Evolutionary conservation across 164 flowering plant genomes (phyloP).

Genomic region (Protea cynaroides): DNA sequence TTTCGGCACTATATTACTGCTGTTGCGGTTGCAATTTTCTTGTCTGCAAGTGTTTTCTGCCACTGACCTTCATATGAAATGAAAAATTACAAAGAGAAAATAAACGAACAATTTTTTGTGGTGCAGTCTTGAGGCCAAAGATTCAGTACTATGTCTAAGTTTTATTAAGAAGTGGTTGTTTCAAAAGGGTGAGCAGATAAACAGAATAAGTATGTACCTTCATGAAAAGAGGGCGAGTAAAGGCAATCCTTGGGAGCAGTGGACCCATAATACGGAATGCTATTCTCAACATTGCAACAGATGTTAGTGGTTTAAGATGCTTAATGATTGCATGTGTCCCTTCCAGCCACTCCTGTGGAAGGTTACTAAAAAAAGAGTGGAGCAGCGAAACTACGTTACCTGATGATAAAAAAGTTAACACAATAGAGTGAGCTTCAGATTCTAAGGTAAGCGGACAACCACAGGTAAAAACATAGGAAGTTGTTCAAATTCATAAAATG

Average conservation of each 20-base stretch:
- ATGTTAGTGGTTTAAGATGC: conserved; percentile 79
- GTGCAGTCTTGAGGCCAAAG: neutral
- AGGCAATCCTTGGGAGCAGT: conserved; percentile 84
- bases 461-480: neutral
- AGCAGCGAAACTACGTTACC: conserved; percentile 89
- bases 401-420: conserved; percentile 18
- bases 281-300: conserved; percentile 89
- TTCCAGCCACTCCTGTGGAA: conserved; percentile 97
- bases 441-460: neutral
- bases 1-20: too few species aligned
- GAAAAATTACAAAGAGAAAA: too few species aligned
- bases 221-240: conserved; percentile 70
- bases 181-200: too few species aligned
- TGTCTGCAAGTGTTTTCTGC: too few species aligned
- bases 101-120: neutral
- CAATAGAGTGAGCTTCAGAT: conserved; percentile 9
- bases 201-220: conserved; percentile 44
- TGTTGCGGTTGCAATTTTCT: too few species aligned
- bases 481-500: neutral
- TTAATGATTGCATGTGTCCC: conserved; percentile 74
- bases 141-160: neutral
- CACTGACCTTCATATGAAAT: too few species aligned
- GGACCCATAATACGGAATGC: conserved; percentile 95
- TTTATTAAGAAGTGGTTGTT: too few species aligned
- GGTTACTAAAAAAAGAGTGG: conserved; percentile 90